These are phyloP conservation scores for Penicillium digitatum DNA, from an alignment of 2,329 filamentous ascomycete genomes.

Conservation along the genomic window DNA sequence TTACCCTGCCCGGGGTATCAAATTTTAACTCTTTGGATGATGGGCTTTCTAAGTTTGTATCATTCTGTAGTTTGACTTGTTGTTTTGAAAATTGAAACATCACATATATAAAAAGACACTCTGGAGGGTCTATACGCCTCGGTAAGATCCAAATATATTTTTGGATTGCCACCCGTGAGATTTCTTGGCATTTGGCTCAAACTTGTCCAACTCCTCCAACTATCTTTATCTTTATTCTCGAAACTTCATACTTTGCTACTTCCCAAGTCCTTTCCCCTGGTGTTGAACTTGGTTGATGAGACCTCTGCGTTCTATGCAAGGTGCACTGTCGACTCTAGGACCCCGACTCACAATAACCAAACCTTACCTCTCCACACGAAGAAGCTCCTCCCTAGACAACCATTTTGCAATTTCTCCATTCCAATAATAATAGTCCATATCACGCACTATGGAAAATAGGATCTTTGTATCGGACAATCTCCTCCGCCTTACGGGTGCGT, in stretches of 20 bases:
- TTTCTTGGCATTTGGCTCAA: slow-evolving; percentile 13
- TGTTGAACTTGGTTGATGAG: not conserved
- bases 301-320: not conserved
- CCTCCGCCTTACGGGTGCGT: slow-evolving; percentile 52
- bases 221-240: not conserved
- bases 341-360: not conserved
- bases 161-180: slow-evolving; percentile 14
- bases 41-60: no score
- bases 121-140: no score
- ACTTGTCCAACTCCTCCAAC: slow-evolving; percentile 10
- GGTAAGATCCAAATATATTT: not conserved
- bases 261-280: not conserved
- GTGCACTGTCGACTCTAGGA: not conserved
- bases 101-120: no score
- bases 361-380: not conserved
- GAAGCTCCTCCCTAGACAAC: not conserved
- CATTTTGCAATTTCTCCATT: not conserved
- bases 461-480: slow-evolving; percentile 50
- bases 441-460: slow-evolving; percentile 36
- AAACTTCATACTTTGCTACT: not conserved
- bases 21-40: no score
- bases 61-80: no score
- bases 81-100: no score
- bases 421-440: not conserved
- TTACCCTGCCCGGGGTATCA: no score